Evolutionary conservation across 2,329 filamentous ascomycete species (phyloP).

Genomic region (Eutypa lata): DNA sequence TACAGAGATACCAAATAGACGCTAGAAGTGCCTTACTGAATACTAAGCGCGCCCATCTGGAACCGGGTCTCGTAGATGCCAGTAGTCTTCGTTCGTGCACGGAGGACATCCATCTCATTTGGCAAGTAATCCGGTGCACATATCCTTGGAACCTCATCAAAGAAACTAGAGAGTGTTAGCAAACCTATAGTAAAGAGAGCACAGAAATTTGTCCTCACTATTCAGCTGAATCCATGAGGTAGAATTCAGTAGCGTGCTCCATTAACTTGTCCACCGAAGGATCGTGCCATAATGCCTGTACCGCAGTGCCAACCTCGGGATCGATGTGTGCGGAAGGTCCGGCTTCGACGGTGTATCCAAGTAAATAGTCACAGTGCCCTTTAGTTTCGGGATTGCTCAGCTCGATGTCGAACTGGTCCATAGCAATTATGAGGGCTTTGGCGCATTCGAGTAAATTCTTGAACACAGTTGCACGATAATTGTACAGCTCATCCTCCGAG

Average conservation of each 20-base stretch:
- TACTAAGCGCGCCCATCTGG: constrained; percentile 97
- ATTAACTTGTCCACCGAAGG: constrained; percentile 77
- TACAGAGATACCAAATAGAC: not conserved
- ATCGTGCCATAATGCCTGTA: constrained; percentile 87
- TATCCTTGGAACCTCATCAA: constrained; percentile 87
- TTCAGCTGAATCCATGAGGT: constrained; percentile 97
- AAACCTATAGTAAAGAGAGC: not conserved
- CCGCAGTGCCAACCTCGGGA: constrained; percentile 73
- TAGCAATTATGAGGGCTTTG: constrained; percentile 86
- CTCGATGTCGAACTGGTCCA: constrained; percentile 87
- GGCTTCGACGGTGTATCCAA: constrained; percentile 85
- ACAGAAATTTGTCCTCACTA: constrained; percentile 73
- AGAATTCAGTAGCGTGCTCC: constrained; percentile 96
- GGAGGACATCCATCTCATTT: constrained; percentile 89
- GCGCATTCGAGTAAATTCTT: constrained; percentile 98
- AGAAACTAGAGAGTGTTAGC: constrained; percentile 66
- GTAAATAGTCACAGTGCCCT: constrained; percentile 73
- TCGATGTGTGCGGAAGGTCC: constrained; percentile 86
- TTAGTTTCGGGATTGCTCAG: constrained; percentile 69
- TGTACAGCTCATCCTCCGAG: constrained; percentile 85
- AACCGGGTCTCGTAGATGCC: constrained; percentile 99
- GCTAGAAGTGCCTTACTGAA: constrained; percentile 67
- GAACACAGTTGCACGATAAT: constrained; percentile 95
- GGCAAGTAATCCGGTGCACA: constrained; percentile 82
- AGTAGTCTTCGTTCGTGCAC: constrained; percentile 95